Evolutionary conservation across 2,329 filamentous ascomycete species (phyloP), one percentile per base, ranked within the genome.

Genomic region (Tolypocladium tundrense): DNA sequence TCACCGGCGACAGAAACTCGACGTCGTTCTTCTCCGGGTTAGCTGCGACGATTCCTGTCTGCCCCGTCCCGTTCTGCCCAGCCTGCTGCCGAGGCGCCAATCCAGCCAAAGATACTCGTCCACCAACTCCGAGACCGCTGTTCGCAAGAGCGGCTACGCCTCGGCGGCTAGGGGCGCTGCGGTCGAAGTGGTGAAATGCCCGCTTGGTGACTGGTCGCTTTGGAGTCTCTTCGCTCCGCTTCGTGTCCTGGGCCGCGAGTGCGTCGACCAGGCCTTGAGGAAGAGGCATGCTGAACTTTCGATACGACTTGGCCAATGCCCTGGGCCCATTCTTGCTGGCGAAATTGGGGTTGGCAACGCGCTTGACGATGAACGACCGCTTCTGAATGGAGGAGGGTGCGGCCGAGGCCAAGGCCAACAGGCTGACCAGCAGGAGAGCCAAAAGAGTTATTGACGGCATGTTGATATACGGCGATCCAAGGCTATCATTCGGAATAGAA

Each of bases 1-100:
- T 79, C 56, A 90, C 84, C 0, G 86, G 85, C 0, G 85, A 81
- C 7, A 90, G 75, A 67, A 88, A 91, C 64, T 88, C 82, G 51
- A 81, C 78, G 65, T 87, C 86, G 60, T 83, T 81, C 43, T 78
- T 67, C 59, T 85, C 83, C 0, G 87, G 87, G 6, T 77, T 83
- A 45, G 85, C 84, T 21, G 77, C 73, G 33, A 90, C 87, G 10
- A 75, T 71, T 53, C 87, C 87, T 40, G 70, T 77, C 45, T 62
- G 53, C 37, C 57, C 58, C 10, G 52, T 27, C 16, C 16, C 37
- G 13, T 40, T 31, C 3, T 27, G 43, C 14, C 21, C 19, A 6
- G 14, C 24, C 14, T 35, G n/a, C 13, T 39, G 48, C 19, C 48
- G 31, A 35, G 48, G 19, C 19, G 21, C 48, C 31, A 35, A 13